Base-by-base conservation (phyloP, 176 grass and related monocot species). In the Oryza glumipatula region DNA sequence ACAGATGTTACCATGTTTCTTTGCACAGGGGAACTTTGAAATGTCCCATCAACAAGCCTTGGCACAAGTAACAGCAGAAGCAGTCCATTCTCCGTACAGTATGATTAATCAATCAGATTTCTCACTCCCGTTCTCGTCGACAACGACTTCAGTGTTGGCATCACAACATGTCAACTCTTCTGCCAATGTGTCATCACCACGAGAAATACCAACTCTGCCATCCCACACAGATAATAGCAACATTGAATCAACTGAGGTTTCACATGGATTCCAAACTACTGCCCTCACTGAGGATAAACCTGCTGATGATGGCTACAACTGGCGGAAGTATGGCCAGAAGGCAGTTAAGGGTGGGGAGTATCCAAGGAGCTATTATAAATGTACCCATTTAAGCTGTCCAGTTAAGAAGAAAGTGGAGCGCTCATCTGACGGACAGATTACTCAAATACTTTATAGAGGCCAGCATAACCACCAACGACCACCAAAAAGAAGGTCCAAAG, bases 11-110 rank as follows among this genome's bases (percentile, higher is more conserved):
- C 19, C 72, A 54, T 74, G 22, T 23, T 28, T 69, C 52, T 63
- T 70, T 84, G 35, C 86, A 46, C 83, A 98, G 96, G 91, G 87
- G 32, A 92, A 88, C 73, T 98, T 98, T 75, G 91, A 85, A 86
- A 93, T 95, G 89, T 95, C 96, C 28, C 96, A 98, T 88, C 96
- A 98, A 76, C 91, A 95, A 86, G 96, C 85, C 35, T 88, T 95
- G 58, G 96, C 93, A 82, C 93, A 98, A 95, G 96, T 98, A 75
- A 98, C 96, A 46, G 96, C 91, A 47, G 91, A 95, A 86, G 92
- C 92, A 76, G 86, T 67, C 19, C 86, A 91, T 44, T 92, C 95
- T 54, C 89, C 81, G 13, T 83, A 88, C 79, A 88, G 54, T 61
- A 93, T 90, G 84, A 69, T 68, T 22, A 88, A 72, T 81, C 76